Base-by-base conservation (phyloP, 2,329 filamentous ascomycete genomes). In the Pyrenochaeta sp. region DNA sequence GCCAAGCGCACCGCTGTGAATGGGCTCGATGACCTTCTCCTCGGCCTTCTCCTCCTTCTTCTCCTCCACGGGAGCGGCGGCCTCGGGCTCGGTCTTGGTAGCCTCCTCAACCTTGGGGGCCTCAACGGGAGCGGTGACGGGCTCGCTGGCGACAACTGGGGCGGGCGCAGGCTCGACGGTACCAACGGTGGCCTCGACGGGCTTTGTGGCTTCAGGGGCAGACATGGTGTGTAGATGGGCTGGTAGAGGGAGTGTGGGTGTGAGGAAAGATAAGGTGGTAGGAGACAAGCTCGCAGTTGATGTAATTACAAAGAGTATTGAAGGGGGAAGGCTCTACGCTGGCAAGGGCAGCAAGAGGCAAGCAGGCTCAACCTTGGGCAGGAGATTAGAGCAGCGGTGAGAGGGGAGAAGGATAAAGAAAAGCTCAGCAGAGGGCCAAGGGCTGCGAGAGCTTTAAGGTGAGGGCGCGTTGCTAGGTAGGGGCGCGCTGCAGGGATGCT, bases 1-100 rank as follows among this genome's bases (percentile, higher is more conserved):
- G 73, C 89, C 88, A 40, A 97, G 83, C 61, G 84, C 79, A 52
- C 92, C 93, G 75, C 95, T 91, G 72, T 88, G 87, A 51, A 93
- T 81, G 51, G 89, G 87, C 76, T 86, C 85, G 39, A 72, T 68
- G 26, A 73, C 64, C 68, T 77, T 76, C 48, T 73, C 72, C 69
- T 78, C 76, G 62, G 77, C 73, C 47, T 70, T 65, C 44, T 73
- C 72, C 41, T 76, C 57, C 46, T 61, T 57, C 63, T 73, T 72
- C 44, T 71, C 62, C 51, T 74, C 72, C 29, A 58, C 61, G 23
- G 58, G 58, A 35, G 47, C 54, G 15, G 55, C 52, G 23, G 60
- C 50, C 50, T 68, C 67, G 14, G 46, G 55, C 49, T 68, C 63
- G 3, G 56, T 60, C 50, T 73, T 65, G 44, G 68, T 60, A 22